Conservation (phyloP, 2,329 filamentous ascomycete genomes). For the Chrysosporium queenslandicum region DNA sequence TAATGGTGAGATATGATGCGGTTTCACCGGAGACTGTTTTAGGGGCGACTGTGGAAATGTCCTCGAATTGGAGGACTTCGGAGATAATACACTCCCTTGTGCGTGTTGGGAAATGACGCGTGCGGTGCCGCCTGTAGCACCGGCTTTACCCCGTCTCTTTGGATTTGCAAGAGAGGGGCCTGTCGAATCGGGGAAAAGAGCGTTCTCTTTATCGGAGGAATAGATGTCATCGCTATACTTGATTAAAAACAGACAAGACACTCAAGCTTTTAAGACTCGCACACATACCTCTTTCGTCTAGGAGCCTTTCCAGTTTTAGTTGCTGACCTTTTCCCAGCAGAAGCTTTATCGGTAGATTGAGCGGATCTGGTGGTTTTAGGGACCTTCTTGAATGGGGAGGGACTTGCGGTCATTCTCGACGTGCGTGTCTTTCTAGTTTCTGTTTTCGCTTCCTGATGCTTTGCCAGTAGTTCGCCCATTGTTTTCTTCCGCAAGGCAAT, state of each 20-base stretch:
- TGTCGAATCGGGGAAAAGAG: slow-evolving; percentile 26
- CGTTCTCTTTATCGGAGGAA: slow-evolving; percentile 68
- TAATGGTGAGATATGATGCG: slow-evolving; percentile 46
- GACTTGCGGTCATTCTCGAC: not conserved
- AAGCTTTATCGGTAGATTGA: slow-evolving; percentile 25
- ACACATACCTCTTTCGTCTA: slow-evolving; percentile 10
- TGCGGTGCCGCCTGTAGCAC: slow-evolving; percentile 29
- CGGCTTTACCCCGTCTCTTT: slow-evolving; percentile 53
- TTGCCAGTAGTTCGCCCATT: slow-evolving; percentile 67
- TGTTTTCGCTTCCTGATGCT: slow-evolving; percentile 32
- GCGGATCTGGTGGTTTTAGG: slow-evolving; percentile 25
- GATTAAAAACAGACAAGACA: slow-evolving; percentile 8
- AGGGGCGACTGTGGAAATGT: slow-evolving; percentile 50
- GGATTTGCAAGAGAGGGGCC: slow-evolving; percentile 51
- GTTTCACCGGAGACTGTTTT: slow-evolving; percentile 30
- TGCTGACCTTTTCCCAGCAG: slow-evolving; percentile 20
- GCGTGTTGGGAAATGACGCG: slow-evolving; percentile 36
- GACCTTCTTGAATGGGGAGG: slow-evolving; percentile 25
- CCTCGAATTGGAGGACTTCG: slow-evolving; percentile 70
- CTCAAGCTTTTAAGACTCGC: not conserved
- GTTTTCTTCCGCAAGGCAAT: slow-evolving; percentile 64
- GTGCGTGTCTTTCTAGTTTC: slow-evolving; percentile 38
- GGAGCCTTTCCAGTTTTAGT: slow-evolving; percentile 21
- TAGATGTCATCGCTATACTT: slow-evolving; percentile 51
- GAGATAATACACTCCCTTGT: slow-evolving; percentile 60